These are phyloP conservation scores for Gossypium gossypioides DNA, from an alignment of 441 rosid species.

Conservation along the genomic window DNA sequence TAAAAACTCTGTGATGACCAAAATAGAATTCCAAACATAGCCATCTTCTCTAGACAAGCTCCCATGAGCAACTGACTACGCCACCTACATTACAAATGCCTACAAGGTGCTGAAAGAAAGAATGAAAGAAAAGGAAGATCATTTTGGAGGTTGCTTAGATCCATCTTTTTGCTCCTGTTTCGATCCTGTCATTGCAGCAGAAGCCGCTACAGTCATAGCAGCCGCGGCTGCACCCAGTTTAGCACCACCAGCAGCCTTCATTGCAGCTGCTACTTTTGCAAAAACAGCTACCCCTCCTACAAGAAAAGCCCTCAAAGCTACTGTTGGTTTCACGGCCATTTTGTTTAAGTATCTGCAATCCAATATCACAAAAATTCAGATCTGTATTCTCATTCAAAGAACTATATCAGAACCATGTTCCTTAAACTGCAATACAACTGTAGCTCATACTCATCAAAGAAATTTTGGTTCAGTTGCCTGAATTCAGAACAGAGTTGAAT, in stretches of 20 bases:
- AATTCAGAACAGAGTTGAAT: background rate
- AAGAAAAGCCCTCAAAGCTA: slow-evolving; percentile 71
- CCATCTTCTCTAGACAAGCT: background rate
- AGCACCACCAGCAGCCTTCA: slow-evolving; percentile 92
- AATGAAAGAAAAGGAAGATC: slow-evolving; percentile 3
- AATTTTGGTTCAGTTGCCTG: background rate
- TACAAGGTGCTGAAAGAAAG: background rate
- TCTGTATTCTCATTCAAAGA: background rate
- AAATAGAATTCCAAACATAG: slow-evolving; percentile 5
- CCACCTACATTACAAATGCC: slow-evolving; percentile 5
- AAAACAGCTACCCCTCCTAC: slow-evolving; percentile 81
- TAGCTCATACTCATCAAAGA: background rate
- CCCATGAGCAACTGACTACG: slow-evolving; percentile 3
- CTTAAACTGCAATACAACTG: background rate
- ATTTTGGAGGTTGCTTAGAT: slow-evolving; percentile 31
- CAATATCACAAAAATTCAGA: background rate
- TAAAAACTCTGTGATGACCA: background rate
- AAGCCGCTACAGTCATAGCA: slow-evolving; percentile 74
- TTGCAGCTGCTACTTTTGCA: slow-evolving; percentile 67
- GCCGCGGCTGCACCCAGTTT: slow-evolving; percentile 88
- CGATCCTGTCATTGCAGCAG: slow-evolving; percentile 57
- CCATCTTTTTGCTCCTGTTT: slow-evolving; percentile 43
- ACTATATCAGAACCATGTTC: background rate
- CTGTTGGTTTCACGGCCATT: slow-evolving; percentile 81
- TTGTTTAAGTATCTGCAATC: slow-evolving; percentile 20